These are phyloP conservation scores for Hymenoscyphus scutula DNA, from an alignment of 2,329 filamentous ascomycete genomes.

Conservation along the genomic window DNA sequence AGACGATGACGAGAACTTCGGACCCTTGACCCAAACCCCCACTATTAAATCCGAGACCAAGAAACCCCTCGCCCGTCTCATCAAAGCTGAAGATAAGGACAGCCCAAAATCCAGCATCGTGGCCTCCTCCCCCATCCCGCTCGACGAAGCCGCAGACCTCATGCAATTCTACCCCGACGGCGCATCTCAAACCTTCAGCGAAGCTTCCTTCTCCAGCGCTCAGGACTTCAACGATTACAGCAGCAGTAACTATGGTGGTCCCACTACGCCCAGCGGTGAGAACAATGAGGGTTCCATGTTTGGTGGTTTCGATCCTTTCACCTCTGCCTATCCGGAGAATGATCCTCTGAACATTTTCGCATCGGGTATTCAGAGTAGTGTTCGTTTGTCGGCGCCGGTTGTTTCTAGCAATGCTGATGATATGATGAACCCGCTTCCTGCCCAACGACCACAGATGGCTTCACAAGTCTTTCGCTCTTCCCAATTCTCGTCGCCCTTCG, in stretches of 20 bases:
- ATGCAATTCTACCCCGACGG: constrained; percentile 26
- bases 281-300: background rate
- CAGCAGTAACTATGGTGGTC: background rate
- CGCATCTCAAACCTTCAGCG: constrained; percentile 9
- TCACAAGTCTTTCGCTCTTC: background rate
- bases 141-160: constrained; percentile 20
- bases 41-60: background rate
- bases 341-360: background rate
- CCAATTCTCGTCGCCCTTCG: background rate
- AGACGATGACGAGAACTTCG: constrained; percentile 28
- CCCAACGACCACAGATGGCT: background rate
- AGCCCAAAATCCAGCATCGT: background rate
- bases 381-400: background rate
- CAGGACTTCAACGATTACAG: background rate
- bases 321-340: background rate
- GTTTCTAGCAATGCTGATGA: background rate
- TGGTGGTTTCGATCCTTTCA: background rate
- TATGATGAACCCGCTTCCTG: background rate
- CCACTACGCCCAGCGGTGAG: background rate
- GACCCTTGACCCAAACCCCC: background rate
- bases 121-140: constrained; percentile 9
- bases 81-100: constrained; percentile 23
- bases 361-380: background rate
- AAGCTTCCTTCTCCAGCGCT: background rate
- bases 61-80: background rate